A percentile compares a stretch with the other conserved stretches of the same genome.
Evolutionary conservation across 78 protist species (phyloP).

Genomic region (Dictyostelium discoideum): dicty_2.7 NC_007091.3:3272501-3273000

Average conservation of each 20-base stretch:
- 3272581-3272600: not conserved
- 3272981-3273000: not conserved
- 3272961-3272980: constrained; percentile 22
- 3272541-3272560: not conserved
- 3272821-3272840: constrained; percentile 78
- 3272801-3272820: constrained; percentile 60
- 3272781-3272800: not conserved
- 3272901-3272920: constrained; percentile 77
- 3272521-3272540: not conserved
- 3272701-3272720: not conserved
- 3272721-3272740: not conserved
- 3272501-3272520: not conserved
- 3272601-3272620: not conserved
- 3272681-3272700: not conserved
- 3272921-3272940: constrained; percentile 72
- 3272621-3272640: not conserved
- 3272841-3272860: constrained; percentile 68
- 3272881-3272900: constrained; percentile 56
- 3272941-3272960: constrained; percentile 43
- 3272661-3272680: not conserved
- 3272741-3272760: not conserved
- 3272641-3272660: not conserved
- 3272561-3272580: not conserved
- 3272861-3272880: constrained; percentile 78
- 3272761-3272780: not conserved